Conservation (phyloP, 257 asterid genomes). For the Solanum sejunctum region DNA sequence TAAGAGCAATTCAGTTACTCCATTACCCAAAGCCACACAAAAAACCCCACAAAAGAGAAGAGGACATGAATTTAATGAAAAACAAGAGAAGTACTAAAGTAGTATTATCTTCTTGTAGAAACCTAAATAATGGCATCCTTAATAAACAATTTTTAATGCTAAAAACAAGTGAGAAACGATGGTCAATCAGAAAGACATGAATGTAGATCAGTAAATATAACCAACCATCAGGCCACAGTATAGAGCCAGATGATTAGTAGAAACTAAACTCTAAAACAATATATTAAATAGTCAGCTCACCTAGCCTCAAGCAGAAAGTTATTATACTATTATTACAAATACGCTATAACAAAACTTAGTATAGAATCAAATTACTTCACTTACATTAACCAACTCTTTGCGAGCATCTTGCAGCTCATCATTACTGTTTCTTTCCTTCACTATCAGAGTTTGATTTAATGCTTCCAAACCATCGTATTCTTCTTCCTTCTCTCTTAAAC, state of each 20-base stretch:
- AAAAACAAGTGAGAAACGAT: neutral
- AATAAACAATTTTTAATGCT: neutral
- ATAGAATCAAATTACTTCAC: neutral
- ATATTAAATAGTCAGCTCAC: neutral
- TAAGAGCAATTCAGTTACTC: slow-evolving; percentile 16
- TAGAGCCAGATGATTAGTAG: neutral
- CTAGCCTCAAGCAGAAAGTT: neutral
- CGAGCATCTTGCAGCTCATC: slow-evolving; percentile 90
- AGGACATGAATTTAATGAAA: neutral
- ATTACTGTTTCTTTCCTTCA: slow-evolving; percentile 58
- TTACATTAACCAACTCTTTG: slow-evolving; percentile 68
- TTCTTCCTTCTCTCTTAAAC: slow-evolving; percentile 61
- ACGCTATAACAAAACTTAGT: neutral
- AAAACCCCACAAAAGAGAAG: neutral
- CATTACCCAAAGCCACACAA: neutral
- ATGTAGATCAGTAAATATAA: neutral
- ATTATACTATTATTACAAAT: neutral
- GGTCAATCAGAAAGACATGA: neutral
- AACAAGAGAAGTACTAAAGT: neutral
- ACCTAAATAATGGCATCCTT: neutral
- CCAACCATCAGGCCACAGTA: neutral
- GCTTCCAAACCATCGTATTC: slow-evolving; percentile 38
- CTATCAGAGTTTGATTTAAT: slow-evolving; percentile 41
- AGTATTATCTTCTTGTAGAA: neutral
- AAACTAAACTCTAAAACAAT: neutral